phyloP scores from a whole-genome alignment of 2,329 filamentous ascomycete genomes.

The Alternaria sp. region DNA sequence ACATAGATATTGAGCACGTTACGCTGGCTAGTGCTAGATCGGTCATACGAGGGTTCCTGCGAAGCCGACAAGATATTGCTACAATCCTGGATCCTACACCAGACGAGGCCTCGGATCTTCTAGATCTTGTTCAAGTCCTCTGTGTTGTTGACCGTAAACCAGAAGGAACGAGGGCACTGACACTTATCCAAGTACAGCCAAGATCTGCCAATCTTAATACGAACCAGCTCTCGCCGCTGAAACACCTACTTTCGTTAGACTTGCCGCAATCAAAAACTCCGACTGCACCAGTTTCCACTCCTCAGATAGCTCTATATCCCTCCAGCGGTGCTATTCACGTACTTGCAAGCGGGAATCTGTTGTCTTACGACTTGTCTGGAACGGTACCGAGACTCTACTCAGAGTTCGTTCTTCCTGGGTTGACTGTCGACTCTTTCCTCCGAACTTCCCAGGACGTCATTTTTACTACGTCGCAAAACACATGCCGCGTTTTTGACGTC shows the following conservation, averaged over 20 bases:
- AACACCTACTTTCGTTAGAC: slow-evolving; percentile 45
- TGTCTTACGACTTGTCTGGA: slow-evolving; percentile 70
- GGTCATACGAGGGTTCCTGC: slow-evolving; percentile 56
- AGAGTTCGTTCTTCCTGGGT: slow-evolving; percentile 59
- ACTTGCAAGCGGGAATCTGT: slow-evolving; percentile 63
- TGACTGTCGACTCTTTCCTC: slow-evolving; percentile 68
- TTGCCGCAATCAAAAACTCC: slow-evolving; percentile 35
- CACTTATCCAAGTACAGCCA: slow-evolving; percentile 43
- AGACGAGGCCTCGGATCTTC: slow-evolving; percentile 39
- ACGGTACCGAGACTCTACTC: slow-evolving; percentile 68
- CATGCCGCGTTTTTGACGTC: slow-evolving; percentile 69
- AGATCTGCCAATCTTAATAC: slow-evolving; percentile 44
- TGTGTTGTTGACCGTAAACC: slow-evolving; percentile 42
- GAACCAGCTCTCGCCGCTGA: slow-evolving; percentile 40
- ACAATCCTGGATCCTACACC: slow-evolving; percentile 48
- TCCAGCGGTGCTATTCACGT: slow-evolving; percentile 71
- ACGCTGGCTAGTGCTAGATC: slow-evolving; percentile 50
- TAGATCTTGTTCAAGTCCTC: slow-evolving; percentile 50
- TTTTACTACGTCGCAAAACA: slow-evolving; percentile 65
- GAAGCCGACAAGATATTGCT: slow-evolving; percentile 56
- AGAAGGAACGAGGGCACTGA: slow-evolving; percentile 30
- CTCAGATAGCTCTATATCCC: slow-evolving; percentile 66
- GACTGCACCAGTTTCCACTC: slow-evolving; percentile 10
- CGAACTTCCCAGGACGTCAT: slow-evolving; percentile 72
- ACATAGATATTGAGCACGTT: slow-evolving; percentile 45